These are phyloP conservation scores for Anastatica hierochuntica DNA, from an alignment of 345 rosid genomes.

Conservation along the genomic window DNA sequence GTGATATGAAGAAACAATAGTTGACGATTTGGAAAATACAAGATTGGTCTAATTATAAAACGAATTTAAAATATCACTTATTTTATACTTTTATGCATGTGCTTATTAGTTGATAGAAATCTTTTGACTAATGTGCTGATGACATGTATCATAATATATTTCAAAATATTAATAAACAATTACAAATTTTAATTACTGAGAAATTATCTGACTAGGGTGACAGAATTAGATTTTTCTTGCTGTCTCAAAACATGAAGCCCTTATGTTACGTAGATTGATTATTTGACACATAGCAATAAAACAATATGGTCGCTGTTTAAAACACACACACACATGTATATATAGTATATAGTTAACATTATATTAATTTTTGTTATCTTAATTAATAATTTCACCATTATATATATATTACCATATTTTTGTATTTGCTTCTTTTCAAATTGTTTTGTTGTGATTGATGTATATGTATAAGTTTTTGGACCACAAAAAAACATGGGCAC, in stretches of 20 bases:
- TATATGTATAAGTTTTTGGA: constrained; percentile 11
- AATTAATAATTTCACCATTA: no score
- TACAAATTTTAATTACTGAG: constrained; percentile 3
- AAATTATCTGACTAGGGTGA: constrained; percentile 25
- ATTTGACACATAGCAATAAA: not conserved
- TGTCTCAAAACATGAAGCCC: constrained; percentile 26
- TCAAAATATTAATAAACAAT: no score
- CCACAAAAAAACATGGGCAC: constrained; percentile 24
- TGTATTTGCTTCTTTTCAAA: not conserved
- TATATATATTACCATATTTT: not conserved
- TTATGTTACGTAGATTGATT: constrained; percentile 18
- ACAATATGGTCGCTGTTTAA: not conserved
- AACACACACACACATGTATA: no score
- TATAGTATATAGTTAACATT: no score
- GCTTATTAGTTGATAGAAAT: constrained; percentile 11
- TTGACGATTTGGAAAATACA: no score
- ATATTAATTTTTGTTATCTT: no score
- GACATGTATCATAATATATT: constrained; percentile 8
- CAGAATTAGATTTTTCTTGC: constrained; percentile 17
- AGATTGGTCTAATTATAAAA: not conserved
- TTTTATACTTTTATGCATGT: constrained; percentile 9
- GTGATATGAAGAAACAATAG: no score
- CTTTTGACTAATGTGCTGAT: constrained; percentile 14
- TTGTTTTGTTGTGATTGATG: constrained; percentile 15
- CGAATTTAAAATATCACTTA: constrained; percentile 9